A percentile compares a stretch with the other conserved stretches of the same genome.
phyloP scores from a whole-genome alignment of 345 rosid genomes.

The Salix caprea region DNA sequence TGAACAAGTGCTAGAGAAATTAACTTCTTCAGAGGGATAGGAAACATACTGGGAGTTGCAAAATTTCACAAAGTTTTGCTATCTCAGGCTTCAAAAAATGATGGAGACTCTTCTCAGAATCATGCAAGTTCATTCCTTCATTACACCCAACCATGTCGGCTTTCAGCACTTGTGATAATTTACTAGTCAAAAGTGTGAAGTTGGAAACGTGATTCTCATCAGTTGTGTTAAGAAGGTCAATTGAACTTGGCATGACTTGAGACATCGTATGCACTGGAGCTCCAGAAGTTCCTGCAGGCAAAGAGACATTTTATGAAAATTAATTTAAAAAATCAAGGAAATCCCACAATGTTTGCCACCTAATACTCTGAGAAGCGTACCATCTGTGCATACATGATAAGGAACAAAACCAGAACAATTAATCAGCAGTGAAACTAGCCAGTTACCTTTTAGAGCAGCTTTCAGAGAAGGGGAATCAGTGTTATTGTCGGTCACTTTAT shows the following conservation, averaged over 20 bases:
- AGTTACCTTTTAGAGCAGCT: constrained; percentile 35
- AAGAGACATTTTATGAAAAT: constrained; percentile 3
- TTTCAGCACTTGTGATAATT: constrained; percentile 30
- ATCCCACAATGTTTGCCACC: not conserved
- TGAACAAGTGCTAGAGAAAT: not conserved
- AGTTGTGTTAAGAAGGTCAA: constrained; percentile 14
- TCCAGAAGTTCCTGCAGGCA: constrained; percentile 45
- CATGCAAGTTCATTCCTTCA: constrained; percentile 30
- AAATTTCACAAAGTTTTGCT: constrained; percentile 57
- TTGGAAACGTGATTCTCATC: constrained; percentile 14
- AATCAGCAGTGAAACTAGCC: constrained; percentile 11
- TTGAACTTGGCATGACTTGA: constrained; percentile 21
- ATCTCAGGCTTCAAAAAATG: constrained; percentile 54
- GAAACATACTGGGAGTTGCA: constrained; percentile 56
- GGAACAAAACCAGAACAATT: not conserved
- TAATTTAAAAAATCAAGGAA: not conserved
- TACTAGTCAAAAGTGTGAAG: constrained; percentile 17
- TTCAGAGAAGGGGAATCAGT: constrained; percentile 23
- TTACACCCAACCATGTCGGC: constrained; percentile 30
- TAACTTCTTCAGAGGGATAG: constrained; percentile 15
- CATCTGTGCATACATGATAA: not conserved
- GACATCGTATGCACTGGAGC: constrained; percentile 24
- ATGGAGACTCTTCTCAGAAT: constrained; percentile 61
- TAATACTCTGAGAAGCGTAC: not conserved
- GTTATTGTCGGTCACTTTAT: constrained; percentile 37